These are phyloP conservation scores for Poa pratensis DNA, from an alignment of 176 grass and related monocot species.

Conservation along the genomic window DNA sequence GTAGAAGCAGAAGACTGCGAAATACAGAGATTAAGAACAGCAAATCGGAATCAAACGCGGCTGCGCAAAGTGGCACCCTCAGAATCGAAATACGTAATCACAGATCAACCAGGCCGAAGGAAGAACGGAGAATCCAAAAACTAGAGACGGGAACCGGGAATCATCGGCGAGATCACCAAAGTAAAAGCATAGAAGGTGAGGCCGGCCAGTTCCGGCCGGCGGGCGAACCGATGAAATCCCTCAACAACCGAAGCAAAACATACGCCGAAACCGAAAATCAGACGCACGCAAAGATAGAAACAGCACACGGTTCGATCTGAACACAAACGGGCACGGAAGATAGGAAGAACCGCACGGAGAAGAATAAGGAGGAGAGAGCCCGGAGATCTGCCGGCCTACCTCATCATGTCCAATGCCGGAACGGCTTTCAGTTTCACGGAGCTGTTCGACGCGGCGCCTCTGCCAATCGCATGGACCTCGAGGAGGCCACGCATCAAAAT, in stretches of 20 bases:
- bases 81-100: background rate
- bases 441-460: constrained; percentile 38
- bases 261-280: constrained; percentile 32
- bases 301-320: constrained; percentile 35
- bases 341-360: constrained; percentile 31
- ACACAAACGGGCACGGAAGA: background rate
- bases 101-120: constrained; percentile 36
- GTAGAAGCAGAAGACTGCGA: background rate
- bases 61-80: background rate
- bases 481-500: constrained; percentile 59
- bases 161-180: constrained; percentile 18
- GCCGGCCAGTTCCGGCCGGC: background rate
- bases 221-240: constrained; percentile 41
- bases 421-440: constrained; percentile 35
- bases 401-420: constrained; percentile 88
- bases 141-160: no score
- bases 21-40: constrained; percentile 9
- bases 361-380: background rate
- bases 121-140: constrained; percentile 17
- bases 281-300: constrained; percentile 13
- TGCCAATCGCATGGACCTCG: constrained; percentile 55
- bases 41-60: background rate
- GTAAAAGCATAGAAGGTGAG: background rate
- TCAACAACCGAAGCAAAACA: constrained; percentile 16
- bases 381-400: constrained; percentile 61